Conservation (phyloP, 352 stramenopile genomes). For the Globisporangium iwayamae region DNA sequence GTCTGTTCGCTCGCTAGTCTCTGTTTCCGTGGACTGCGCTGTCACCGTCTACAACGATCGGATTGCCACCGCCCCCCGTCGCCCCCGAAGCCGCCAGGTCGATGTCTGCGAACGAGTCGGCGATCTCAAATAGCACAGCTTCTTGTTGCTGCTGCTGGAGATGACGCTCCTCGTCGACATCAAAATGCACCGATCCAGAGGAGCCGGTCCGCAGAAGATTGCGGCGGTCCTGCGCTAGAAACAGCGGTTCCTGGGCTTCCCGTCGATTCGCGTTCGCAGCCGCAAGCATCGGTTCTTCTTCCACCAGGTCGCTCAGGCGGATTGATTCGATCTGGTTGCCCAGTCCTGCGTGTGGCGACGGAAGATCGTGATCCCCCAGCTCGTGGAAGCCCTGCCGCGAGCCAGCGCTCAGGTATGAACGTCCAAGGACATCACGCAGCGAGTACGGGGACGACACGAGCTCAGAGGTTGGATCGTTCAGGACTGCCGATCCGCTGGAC, state of each 20-base stretch:
- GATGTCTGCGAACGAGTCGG: conserved; percentile 24
- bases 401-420: neutral
- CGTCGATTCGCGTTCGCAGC: neutral
- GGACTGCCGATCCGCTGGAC: conserved; percentile 18
- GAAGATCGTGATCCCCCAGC: conserved; percentile 3
- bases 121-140: conserved; percentile 24
- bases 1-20: conserved; percentile 1
- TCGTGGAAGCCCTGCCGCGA: conserved; percentile 1
- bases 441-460: conserved; percentile 25
- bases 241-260: neutral
- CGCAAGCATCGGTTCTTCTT: conserved; percentile 12
- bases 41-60: conserved; percentile 5
- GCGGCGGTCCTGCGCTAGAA: conserved; percentile 2
- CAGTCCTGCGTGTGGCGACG: neutral
- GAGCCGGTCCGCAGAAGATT: neutral
- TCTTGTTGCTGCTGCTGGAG: conserved; percentile 9
- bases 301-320: conserved; percentile 9
- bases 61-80: conserved; percentile 2
- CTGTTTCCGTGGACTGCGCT: conserved; percentile 2
- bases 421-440: conserved; percentile 9
- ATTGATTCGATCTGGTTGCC: conserved; percentile 1
- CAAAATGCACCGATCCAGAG: neutral
- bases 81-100: neutral
- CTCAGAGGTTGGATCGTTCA: conserved; percentile 49
- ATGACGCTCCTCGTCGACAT: neutral